Conservation (phyloP, 2,329 filamentous ascomycete species). For the Diaporthe sp. region DNA sequence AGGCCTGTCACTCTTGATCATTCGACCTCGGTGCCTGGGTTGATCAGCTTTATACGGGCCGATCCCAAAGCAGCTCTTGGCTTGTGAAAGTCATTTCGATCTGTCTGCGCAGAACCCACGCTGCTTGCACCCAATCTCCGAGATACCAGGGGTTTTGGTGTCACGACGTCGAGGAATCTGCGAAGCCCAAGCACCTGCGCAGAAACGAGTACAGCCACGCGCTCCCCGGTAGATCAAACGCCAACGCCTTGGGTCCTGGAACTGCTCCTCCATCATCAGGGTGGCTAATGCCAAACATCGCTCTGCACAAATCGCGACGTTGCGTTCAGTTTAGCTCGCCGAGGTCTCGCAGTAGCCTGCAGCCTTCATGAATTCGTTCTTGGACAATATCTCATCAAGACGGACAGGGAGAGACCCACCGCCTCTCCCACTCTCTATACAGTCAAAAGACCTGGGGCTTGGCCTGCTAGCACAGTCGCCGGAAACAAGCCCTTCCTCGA, state of each 20-base stretch:
- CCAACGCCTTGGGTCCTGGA: conserved; percentile 18
- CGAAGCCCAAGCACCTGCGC: not conserved
- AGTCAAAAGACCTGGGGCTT: conserved; percentile 36
- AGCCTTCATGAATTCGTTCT: conserved; percentile 41
- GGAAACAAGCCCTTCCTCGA: conserved; percentile 5
- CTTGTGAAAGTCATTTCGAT: conserved; percentile 40
- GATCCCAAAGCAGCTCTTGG: conserved; percentile 30
- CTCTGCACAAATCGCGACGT: conserved; percentile 2
- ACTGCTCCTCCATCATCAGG: not conserved
- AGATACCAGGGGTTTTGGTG: not conserved
- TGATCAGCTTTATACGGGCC: conserved; percentile 36
- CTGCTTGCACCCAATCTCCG: conserved; percentile 2
- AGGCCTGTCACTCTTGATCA: conserved; percentile 1
- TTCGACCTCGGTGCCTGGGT: conserved; percentile 37
- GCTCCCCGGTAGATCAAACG: conserved; percentile 13
- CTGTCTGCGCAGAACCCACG: conserved; percentile 2
- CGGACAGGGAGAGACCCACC: conserved; percentile 39
- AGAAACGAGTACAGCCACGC: conserved; percentile 17
- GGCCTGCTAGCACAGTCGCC: conserved; percentile 36
- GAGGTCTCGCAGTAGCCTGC: conserved; percentile 11
- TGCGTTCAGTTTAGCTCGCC: not conserved
- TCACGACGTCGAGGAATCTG: conserved; percentile 5
- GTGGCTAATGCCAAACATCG: not conserved
- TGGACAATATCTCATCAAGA: conserved; percentile 39
- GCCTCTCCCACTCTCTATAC: conserved; percentile 40